These are phyloP conservation scores for Hypericum perforatum DNA, from an alignment of 345 rosid species.

Conservation along the genomic window DNA sequence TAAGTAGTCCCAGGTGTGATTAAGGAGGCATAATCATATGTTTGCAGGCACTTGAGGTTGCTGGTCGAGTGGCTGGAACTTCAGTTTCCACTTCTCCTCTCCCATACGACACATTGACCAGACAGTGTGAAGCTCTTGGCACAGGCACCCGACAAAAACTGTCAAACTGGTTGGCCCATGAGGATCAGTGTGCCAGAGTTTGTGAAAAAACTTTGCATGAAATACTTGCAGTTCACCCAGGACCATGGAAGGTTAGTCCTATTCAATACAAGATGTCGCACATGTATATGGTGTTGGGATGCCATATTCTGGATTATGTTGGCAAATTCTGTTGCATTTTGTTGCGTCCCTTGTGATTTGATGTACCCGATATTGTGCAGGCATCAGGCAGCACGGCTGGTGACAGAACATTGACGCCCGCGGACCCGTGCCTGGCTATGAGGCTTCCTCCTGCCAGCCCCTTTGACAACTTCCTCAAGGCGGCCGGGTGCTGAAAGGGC, in stretches of 20 bases:
- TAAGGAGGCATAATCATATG: not conserved
- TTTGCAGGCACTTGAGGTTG: conserved; percentile 82
- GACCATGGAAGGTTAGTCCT: conserved; percentile 36
- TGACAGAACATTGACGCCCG: conserved; percentile 16
- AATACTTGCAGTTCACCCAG: conserved; percentile 16
- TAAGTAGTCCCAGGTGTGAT: too few species aligned
- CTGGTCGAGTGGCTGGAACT: conserved; percentile 86
- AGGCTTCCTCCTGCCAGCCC: conserved; percentile 92
- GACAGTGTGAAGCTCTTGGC: conserved; percentile 82
- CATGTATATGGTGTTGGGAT: too few species aligned
- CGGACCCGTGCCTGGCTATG: conserved; percentile 46
- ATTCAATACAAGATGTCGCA: not conserved
- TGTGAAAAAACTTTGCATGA: conserved; percentile 17
- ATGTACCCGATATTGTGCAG: conserved; percentile 13
- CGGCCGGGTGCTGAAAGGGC: conserved; percentile 46
- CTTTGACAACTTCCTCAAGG: conserved; percentile 84
- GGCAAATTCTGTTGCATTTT: too few species aligned
- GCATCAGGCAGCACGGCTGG: conserved; percentile 3
- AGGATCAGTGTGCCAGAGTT: conserved; percentile 32
- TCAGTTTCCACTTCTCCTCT: conserved; percentile 79
- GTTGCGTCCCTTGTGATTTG: not conserved
- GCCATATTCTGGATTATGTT: too few species aligned
- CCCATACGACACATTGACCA: conserved; percentile 70
- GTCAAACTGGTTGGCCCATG: conserved; percentile 75
- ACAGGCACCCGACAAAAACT: conserved; percentile 72